Evolutionary conservation across 148 eudicot genomes (phyloP), one percentile per base, ranked within the genome.

Genomic region (Diospyros lotus): DNA sequence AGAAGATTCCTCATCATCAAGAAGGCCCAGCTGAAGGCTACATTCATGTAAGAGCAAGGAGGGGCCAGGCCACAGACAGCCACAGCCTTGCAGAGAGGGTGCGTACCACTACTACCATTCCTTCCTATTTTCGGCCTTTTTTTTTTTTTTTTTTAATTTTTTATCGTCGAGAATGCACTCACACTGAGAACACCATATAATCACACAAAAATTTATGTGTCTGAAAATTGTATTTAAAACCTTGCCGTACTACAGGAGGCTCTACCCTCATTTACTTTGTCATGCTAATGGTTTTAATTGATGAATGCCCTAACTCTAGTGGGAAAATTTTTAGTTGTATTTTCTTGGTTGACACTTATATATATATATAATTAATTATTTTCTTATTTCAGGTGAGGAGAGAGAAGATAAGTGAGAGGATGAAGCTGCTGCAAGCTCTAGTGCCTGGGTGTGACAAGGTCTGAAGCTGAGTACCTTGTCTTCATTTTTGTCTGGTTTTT

Each of bases 381-480:
- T 28, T 28, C 28, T 28, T 28, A n/a, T 28, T 78, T 76, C 82
- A 93, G 97, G 96, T 81, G 10, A 90, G 97, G 65, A 89, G 97
- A 82, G 96, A 90, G 83, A 93, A 84, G 76, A 93, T 93, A 64
- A 88, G 96, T 86, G 90, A 93, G 80, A 93, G 89, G 79, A 93
- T 93, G 98, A 86, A 87, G 80, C 70, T 76, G 54, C 73, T 93
- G 64, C 96, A 91, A 79, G 80, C 87, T 71, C 84, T 93, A 80
- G 98, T 93, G 68, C 98, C 98, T 63, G 98, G 98, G 44, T 93
- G 98, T 88, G 94, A 89, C 86, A 88, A 93, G 96, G 96, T 89
- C 66, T 66, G 39, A 56, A 73, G 67, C 73, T 48, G 10, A 60
- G 38, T 69, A 68, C 11, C 39, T 77, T 62, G 41, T n/a, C 50